phyloP scores from a whole-genome alignment of 2,329 filamentous ascomycete genomes.

The Colletotrichum sp. region DNA sequence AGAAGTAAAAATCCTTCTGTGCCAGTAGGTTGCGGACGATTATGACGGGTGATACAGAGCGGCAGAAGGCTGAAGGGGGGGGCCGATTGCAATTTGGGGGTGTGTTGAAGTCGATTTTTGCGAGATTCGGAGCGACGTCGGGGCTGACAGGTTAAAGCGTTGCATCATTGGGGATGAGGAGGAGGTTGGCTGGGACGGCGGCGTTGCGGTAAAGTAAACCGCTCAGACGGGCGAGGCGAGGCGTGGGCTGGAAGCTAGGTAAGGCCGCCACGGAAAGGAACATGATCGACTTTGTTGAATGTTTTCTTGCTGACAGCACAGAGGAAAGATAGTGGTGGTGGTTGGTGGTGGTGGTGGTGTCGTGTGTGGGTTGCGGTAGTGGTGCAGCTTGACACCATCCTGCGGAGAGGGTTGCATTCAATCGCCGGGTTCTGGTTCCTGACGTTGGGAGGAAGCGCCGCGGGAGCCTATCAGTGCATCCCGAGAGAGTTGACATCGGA shows the following conservation, averaged over 20 bases:
- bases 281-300: constrained; percentile 11
- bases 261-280: background rate
- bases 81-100: background rate
- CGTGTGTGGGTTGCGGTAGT: background rate
- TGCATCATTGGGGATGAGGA: background rate
- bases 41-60: background rate
- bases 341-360: background rate
- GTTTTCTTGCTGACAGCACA: background rate
- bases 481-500: constrained; percentile 2
- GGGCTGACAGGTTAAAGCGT: constrained; percentile 2
- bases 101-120: constrained; percentile 4
- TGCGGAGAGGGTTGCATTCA: constrained; percentile 19
- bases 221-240: constrained; percentile 8
- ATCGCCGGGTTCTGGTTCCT: constrained; percentile 3
- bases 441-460: background rate
- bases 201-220: background rate
- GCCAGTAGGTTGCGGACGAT: background rate
- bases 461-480: constrained; percentile 6
- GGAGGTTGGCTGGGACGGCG: background rate
- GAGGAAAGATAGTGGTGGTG: background rate
- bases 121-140: constrained; percentile 21
- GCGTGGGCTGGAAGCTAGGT: background rate
- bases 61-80: constrained; percentile 6
- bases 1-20: background rate
- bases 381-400: constrained; percentile 10